Percentiles rank a stretch among this genome's conserved stretches.
These are phyloP conservation scores for Circinella minor DNA, from an alignment of 371 early-diverging fungal genomes.

Conservation along the genomic window DNA sequence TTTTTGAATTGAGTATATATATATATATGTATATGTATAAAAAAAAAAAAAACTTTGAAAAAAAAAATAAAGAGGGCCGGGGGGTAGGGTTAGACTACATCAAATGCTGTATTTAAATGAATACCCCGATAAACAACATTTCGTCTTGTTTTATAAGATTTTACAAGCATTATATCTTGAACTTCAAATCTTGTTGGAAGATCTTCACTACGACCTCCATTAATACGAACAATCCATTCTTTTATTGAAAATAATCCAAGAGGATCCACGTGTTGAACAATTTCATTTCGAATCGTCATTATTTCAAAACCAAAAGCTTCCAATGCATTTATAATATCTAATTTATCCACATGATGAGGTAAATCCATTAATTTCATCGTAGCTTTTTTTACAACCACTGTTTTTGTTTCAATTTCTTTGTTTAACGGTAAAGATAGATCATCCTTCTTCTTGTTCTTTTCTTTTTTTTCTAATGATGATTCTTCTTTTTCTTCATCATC, in stretches of 20 bases:
- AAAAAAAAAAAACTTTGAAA: background rate
- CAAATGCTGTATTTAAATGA: background rate
- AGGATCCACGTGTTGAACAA: background rate
- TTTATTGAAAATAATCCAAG: background rate
- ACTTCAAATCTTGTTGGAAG: background rate
- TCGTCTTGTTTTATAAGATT: background rate
- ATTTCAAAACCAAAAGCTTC: background rate
- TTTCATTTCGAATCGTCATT: background rate
- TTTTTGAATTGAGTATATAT: too few species aligned
- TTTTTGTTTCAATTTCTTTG: background rate
- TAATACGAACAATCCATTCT: conserved; percentile 2
- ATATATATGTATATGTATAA: too few species aligned
- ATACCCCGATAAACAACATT: background rate
- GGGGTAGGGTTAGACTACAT: background rate
- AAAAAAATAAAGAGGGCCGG: too few species aligned
- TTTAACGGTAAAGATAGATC: background rate
- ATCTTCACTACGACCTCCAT: background rate
- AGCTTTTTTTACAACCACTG: background rate
- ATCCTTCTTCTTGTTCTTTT: background rate
- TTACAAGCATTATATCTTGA: background rate
- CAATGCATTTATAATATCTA: background rate
- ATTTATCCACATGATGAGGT: background rate
- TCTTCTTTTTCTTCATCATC: background rate
- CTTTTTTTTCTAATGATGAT: background rate
- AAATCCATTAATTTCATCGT: background rate